These are phyloP conservation scores for Mycena albidolilacea DNA, from an alignment of 768 basidiomycete genomes.

Conservation along the genomic window DNA sequence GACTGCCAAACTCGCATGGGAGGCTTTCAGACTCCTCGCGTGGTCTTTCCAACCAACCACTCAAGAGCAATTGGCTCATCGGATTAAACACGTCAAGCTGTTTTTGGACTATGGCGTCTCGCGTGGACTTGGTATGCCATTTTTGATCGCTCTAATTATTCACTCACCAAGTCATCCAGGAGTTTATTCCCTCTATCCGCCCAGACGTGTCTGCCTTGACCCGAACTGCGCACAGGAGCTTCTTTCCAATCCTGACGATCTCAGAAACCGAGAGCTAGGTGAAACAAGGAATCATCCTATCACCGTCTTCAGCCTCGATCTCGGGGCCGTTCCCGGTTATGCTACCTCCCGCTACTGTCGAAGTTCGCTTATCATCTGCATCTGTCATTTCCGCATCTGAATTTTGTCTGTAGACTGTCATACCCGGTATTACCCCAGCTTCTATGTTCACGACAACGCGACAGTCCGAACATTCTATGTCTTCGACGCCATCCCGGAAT, in stretches of 20 bases:
- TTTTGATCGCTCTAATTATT: not conserved
- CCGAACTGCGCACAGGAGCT: not conserved
- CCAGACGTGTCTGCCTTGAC: slow-evolving; percentile 14
- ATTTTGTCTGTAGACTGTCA: slow-evolving; percentile 40
- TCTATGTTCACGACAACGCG: slow-evolving; percentile 43
- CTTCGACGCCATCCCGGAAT: slow-evolving; percentile 28
- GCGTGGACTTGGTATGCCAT: slow-evolving; percentile 28
- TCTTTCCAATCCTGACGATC: not conserved
- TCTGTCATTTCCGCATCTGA: not conserved
- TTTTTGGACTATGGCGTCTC: slow-evolving; percentile 29
- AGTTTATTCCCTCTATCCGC: no score
- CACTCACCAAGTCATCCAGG: not conserved
- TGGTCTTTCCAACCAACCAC: no score
- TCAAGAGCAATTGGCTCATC: no score
- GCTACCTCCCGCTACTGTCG: slow-evolving; percentile 45
- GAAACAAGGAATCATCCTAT: slow-evolving; percentile 23
- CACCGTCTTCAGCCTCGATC: slow-evolving; percentile 42
- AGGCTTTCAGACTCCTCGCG: no score
- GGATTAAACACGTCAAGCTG: slow-evolving; percentile 1
- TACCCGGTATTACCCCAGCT: slow-evolving; percentile 48
- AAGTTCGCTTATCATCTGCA: slow-evolving; percentile 33
- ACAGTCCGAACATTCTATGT: slow-evolving; percentile 41
- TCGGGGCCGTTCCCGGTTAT: slow-evolving; percentile 45
- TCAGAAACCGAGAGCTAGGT: slow-evolving; percentile 15
- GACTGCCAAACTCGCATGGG: no score